Base-by-base conservation (phyloP, 805 yeast species). In the Zygosaccharomyces bailii region DNA sequence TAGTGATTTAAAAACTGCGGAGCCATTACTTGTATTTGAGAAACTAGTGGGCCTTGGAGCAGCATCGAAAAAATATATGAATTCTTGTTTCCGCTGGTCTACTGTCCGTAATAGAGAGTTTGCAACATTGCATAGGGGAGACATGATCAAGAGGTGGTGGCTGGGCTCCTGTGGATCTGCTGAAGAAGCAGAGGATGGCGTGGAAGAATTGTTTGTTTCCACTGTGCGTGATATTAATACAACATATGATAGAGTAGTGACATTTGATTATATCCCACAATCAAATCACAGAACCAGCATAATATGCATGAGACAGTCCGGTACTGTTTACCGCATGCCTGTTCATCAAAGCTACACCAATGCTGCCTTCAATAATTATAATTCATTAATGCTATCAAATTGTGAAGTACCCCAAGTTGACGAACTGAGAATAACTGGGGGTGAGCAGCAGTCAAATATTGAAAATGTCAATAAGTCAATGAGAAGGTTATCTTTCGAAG, bases 271-370 rank as follows among this genome's bases (percentile, higher is more conserved):
- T 60, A 77, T 82, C n/a, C 80, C 82, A 0, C 55, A 56, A 38
- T 79, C 76, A 45, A 68, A 78, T 2, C 73, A 80, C 17, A 75
- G 79, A 1, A 75, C 85, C 6, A 80, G 83, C 53, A 72, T 86
- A 45, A 79, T 90, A 21, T 89, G 97, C 63, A 84, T 90, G 84
- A 72, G 96, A 51, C 95, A 87, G 56, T 85, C 95, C 1, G 97
- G 97, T 3, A 83, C 86, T 42, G 81, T 89, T 0, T 89, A 85
- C 63, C 72, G 84, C 46, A 86, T 86, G 90, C 76, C 83, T 0
- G 85, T 83, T 0, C 66, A 71, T 1, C 91, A 86, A 58, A 76
- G 84, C 39, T 80, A 80, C 24, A 79, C 79, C 29, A 71, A 80
- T 6, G 60, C 84, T 6, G 71, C 69, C 11, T 84, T 89, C 63